phyloP scores from a whole-genome alignment of 768 basidiomycete genomes.

The Lactarius tabidus region DNA sequence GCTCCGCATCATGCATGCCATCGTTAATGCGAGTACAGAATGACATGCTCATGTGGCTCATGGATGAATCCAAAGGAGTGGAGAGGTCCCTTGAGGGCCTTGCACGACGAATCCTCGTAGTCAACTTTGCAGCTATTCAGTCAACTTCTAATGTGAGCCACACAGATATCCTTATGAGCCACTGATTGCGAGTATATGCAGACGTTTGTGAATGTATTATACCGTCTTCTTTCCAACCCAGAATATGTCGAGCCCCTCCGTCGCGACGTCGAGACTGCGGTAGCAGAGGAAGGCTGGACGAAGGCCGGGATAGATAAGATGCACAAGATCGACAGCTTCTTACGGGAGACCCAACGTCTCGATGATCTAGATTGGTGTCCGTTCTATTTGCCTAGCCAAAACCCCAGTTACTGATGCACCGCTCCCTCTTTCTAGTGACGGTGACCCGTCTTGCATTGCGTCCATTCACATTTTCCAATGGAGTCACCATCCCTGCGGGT shows the following conservation, averaged over 20 bases:
- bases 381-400: neutral
- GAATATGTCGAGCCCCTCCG: conserved; percentile 28
- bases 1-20: neutral
- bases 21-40: conserved; percentile 33
- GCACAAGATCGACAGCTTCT: conserved; percentile 29
- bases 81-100: conserved; percentile 33
- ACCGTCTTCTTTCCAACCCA: conserved; percentile 27
- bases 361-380: conserved; percentile 9
- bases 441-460: conserved; percentile 27
- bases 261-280: conserved; percentile 24
- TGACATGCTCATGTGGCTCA: conserved; percentile 41
- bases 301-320: conserved; percentile 21
- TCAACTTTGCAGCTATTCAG: conserved; percentile 40
- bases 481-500: conserved; percentile 38
- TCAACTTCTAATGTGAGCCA: conserved; percentile 29
- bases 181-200: neutral
- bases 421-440: conserved; percentile 15
- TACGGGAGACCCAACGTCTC: conserved; percentile 28
- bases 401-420: neutral
- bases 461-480: conserved; percentile 34
- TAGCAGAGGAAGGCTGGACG: conserved; percentile 26
- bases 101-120: conserved; percentile 32
- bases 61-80: conserved; percentile 33
- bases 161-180: no score
- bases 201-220: conserved; percentile 21